Evolutionary conservation across 148 eudicot species (phyloP), one percentile per base, ranked within the genome.

Genomic region (Spergularia bocconei): DNA sequence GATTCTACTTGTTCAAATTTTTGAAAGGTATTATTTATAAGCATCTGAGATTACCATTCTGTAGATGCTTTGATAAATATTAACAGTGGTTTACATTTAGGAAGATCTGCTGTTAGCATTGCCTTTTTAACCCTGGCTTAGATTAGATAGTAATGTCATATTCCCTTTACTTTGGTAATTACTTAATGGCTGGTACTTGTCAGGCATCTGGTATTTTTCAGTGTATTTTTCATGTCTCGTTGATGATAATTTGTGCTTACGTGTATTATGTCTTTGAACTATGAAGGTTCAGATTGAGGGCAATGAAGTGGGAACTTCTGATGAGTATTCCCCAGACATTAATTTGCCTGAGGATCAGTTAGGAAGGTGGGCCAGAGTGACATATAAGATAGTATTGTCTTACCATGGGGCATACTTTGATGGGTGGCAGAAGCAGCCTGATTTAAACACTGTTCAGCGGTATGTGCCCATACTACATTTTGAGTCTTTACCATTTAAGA

Each of bases 401-500:
- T 95, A 95, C 63, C 86, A 87, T 70, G 98, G 98, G 20, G 84
- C 79, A 53, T 90, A 90, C 61, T 95, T 90, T 82, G 96, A 95
- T 82, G 98, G 98, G 50, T 95, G 98, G 98, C 98, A 95, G 91
- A 95, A 88, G 83, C 98, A 95, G 83, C 97, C 96, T 79, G 91
- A 87, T 54, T 77, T 95, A 53, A 87, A 90, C 77, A 88, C 97
- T 17, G 96, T 95, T 78, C 98, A 95, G 79, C 89, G 89, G 98
- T 93, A 85, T 63, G 78, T 77, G 63, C 1, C 68, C n/a, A n/a
- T 75, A 50, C 16, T 21, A 44, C 48, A 29, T 44, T 44, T 13
- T 38, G 33, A 4, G 33, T 14, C 13, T 73, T 71, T 71, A 48
- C 44, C 51, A n/a, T 23, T 5, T 50, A n/a, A 36, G 9, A 25